Conservation (phyloP, 805 yeast genomes). For the Yamadazyma endophytica region DNA sequence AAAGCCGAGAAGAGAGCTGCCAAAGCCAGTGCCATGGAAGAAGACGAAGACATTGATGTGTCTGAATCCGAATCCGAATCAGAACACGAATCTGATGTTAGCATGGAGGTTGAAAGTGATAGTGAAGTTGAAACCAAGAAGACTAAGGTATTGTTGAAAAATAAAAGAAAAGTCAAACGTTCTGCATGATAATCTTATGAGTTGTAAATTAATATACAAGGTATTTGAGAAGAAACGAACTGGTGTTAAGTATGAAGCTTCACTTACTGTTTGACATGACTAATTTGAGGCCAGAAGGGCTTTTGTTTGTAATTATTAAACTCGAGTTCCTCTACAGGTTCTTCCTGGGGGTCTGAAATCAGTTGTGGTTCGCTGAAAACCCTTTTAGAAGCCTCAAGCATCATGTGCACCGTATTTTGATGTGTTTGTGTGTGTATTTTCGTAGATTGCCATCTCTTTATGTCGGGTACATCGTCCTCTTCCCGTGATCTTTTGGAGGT, state of each 20-base stretch:
- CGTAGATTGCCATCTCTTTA: conserved; percentile 11
- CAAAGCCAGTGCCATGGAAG: conserved; percentile 46
- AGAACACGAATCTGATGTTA: conserved; percentile 21
- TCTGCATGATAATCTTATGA: conserved; percentile 6
- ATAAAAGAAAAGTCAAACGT: conserved; percentile 31
- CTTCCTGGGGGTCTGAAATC: background rate
- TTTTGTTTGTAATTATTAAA: conserved; percentile 4
- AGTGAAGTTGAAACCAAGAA: conserved; percentile 39
- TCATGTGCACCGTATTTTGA: conserved; percentile 9
- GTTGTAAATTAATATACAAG: conserved; percentile 8
- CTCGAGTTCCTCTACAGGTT: conserved; percentile 1
- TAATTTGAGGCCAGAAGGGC: conserved; percentile 13
- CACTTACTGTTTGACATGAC: conserved; percentile 1
- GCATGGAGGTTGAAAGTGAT: conserved; percentile 44
- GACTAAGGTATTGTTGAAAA: conserved; percentile 60
- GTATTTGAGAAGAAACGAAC: background rate
- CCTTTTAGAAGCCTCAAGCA: conserved; percentile 10
- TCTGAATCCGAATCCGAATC: conserved; percentile 44
- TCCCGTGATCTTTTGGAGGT: no score
- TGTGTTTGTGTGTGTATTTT: conserved; percentile 10
- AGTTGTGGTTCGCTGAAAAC: conserved; percentile 3
- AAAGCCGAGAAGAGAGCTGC: conserved; percentile 68
- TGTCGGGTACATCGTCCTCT: no score
- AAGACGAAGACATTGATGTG: conserved; percentile 32
- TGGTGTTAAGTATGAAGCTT: no score